phyloP scores from a whole-genome alignment of 2,329 filamentous ascomycete genomes.

The Trichoderma aggressivum region DNA sequence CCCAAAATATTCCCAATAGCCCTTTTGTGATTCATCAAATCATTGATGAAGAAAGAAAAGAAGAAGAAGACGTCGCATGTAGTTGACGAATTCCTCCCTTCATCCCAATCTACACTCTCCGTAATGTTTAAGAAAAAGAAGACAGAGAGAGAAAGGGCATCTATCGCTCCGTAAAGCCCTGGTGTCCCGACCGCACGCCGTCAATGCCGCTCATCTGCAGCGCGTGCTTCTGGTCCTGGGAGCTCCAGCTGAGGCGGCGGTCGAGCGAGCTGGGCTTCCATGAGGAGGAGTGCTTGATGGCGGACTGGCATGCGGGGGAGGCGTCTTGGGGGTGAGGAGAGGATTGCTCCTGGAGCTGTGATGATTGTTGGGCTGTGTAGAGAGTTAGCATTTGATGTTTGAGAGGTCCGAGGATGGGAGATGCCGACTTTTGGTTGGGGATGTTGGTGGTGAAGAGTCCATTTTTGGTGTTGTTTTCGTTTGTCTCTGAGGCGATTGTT shows the following conservation, averaged over 20 bases:
- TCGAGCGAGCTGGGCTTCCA: conserved; percentile 46
- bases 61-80: neutral
- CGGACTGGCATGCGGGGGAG: conserved; percentile 19
- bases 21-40: neutral
- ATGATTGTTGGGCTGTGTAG: neutral
- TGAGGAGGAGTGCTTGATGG: conserved; percentile 32
- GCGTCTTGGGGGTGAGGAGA: neutral
- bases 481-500: neutral
- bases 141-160: neutral
- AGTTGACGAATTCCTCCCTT: neutral
- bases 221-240: conserved; percentile 52
- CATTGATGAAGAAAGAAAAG: neutral
- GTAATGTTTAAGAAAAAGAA: neutral
- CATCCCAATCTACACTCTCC: neutral
- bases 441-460: conserved; percentile 2
- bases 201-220: conserved; percentile 46
- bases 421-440: conserved; percentile 2
- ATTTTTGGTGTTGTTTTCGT: neutral
- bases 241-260: conserved; percentile 51
- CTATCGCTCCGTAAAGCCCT: conserved; percentile 41
- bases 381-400: neutral
- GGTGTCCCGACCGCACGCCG: conserved; percentile 33
- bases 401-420: neutral
- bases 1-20: neutral
- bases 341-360: neutral